Conservation (phyloP, 192 early-diverging fungal species). For the Phlyctochytrium arcticum region DNA sequence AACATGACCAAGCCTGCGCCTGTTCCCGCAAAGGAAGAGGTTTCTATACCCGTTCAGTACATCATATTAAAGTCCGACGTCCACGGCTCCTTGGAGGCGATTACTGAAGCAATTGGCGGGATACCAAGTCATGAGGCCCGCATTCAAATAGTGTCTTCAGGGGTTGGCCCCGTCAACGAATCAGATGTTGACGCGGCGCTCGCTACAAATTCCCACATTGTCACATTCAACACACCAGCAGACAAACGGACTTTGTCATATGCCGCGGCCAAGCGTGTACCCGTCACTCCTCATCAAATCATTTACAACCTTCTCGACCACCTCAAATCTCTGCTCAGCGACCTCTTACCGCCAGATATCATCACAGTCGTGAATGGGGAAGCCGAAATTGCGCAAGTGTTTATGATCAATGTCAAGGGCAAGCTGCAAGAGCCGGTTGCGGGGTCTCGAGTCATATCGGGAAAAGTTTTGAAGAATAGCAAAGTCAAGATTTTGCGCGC, state of each 20-base stretch:
- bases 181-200: slow-evolving; percentile 69
- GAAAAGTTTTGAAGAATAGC: slow-evolving; percentile 58
- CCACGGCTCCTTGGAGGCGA: slow-evolving; percentile 86
- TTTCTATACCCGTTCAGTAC: slow-evolving; percentile 42
- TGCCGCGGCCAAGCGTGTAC: slow-evolving; percentile 61
- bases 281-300: slow-evolving; percentile 68
- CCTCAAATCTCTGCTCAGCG: slow-evolving; percentile 70
- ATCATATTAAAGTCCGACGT: slow-evolving; percentile 85
- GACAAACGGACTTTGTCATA: slow-evolving; percentile 66
- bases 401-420: slow-evolving; percentile 75
- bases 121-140: slow-evolving; percentile 75
- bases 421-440: slow-evolving; percentile 69
- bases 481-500: slow-evolving; percentile 65
- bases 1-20: no score
- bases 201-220: slow-evolving; percentile 54
- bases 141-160: slow-evolving; percentile 66
- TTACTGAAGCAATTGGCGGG: slow-evolving; percentile 69
- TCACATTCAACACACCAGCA: slow-evolving; percentile 86
- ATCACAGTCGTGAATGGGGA: slow-evolving; percentile 81
- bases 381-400: slow-evolving; percentile 80
- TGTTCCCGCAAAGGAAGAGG: no score
- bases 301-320: slow-evolving; percentile 95
- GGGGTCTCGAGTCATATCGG: slow-evolving; percentile 79
- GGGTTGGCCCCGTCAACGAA: slow-evolving; percentile 83
- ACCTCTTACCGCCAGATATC: slow-evolving; percentile 73